Base-by-base conservation (phyloP, 257 asterid genomes). In the Forsythia suspensa region DNA sequence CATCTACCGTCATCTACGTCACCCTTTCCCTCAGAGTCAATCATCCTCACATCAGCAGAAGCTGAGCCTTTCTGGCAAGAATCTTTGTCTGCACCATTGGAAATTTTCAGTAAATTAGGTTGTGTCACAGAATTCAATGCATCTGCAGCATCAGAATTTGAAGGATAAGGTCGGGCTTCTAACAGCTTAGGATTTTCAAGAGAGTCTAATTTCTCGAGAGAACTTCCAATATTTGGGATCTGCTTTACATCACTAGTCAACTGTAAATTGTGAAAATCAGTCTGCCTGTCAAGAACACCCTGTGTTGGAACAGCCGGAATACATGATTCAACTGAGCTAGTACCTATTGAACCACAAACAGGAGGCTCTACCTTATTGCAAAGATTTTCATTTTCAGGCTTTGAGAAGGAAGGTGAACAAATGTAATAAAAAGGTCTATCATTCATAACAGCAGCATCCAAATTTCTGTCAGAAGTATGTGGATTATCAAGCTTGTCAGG, bases 121-220 rank as follows among this genome's bases (percentile, higher is more conserved):
- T 74, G 87, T 3, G 79, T 6, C 57, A 74, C 68, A 4, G 86
- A 65, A 70, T 80, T 76, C 71, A 36, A 65, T 61, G 83, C 89
- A 82, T 77, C 82, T 36, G 74, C 81, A 74, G 77, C 82, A 84
- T 82, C 90, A 80, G 85, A 82, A 88, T 82, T 79, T 79, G 87
- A 74, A 82, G 88, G 63, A 41, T 66, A 4, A 68, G 82, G 73
- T 59, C 51, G 80, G 24, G 37, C 84, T 41, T 80, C 84, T 20
- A 83, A 72, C 16, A 79, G 48, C 77, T 80, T 81, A 16, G 77
- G 76, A 42, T 75, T 84, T 80, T 87, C 84, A 59, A 29, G 82
- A 1, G 80, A 76, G 52, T 61, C 85, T 38, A 71, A 20, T 72
- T 87, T 87, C 80, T 84, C 88, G 3, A 89, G 76, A 57, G 82